A percentile compares a stretch with the other conserved stretches of the same genome.
phyloP scores from a whole-genome alignment of 202 grass and related monocot species.

The Setaria viridis region DNA sequence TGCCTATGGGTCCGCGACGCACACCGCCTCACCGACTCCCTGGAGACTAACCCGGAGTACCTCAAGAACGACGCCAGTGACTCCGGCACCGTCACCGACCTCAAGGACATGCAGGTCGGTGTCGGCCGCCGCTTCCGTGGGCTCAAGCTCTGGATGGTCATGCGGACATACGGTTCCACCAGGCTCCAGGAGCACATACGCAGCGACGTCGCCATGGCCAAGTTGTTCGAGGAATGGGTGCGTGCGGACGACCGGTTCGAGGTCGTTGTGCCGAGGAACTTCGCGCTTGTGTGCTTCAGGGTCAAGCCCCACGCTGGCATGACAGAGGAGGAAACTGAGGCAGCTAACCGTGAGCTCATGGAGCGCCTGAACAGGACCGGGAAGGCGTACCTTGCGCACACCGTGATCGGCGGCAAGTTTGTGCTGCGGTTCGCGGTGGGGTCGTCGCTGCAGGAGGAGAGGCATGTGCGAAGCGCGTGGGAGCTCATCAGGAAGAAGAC shows the following conservation, averaged over 20 bases:
- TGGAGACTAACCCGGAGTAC: conserved; percentile 70
- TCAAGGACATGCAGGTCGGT: conserved; percentile 78
- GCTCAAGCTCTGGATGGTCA: conserved; percentile 79
- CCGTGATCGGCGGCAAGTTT: conserved; percentile 49
- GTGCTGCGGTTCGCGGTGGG: conserved; percentile 74
- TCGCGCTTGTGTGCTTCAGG: conserved; percentile 77
- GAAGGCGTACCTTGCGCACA: conserved; percentile 60
- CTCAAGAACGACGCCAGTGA: conserved; percentile 66
- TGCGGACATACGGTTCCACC: conserved; percentile 59
- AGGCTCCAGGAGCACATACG: conserved; percentile 70
- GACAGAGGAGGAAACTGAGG: conserved; percentile 25
- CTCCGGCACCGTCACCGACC: conserved; percentile 58
- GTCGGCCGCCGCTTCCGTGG: conserved; percentile 65
- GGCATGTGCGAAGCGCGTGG: conserved; percentile 63
- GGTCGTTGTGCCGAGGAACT: conserved; percentile 53
- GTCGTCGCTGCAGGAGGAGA: conserved; percentile 63
- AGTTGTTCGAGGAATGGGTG: conserved; percentile 60
- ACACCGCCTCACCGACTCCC: conserved; percentile 36
- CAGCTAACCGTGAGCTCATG: conserved; percentile 53
- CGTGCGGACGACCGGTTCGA: conserved; percentile 58
- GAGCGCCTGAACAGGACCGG: conserved; percentile 51
- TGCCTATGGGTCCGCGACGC: conserved; percentile 64
- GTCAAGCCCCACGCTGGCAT: conserved; percentile 14
- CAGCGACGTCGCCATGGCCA: conserved; percentile 76
- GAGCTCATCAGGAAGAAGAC: conserved; percentile 58